Evolutionary conservation across 2,329 filamentous ascomycete genomes (phyloP), one percentile per base, ranked within the genome.

Genomic region (Zalaria obscura): DNA sequence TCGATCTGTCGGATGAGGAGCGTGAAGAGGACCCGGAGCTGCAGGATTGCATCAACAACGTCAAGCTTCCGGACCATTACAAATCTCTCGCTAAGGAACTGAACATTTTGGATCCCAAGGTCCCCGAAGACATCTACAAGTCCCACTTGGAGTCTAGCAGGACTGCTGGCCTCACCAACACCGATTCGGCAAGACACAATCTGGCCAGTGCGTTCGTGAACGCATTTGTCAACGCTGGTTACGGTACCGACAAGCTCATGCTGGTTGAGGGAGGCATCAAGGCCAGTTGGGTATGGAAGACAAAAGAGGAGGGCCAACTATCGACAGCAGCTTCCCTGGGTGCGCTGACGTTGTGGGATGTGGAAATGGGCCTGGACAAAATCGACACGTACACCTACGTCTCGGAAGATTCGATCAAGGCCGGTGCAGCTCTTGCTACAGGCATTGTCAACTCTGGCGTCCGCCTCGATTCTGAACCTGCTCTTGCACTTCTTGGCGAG

Each of bases 41-140:
- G 40, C 70, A 75, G 33, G 87, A 95, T 47, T 91, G 85, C 52
- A 64, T 95, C 42, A 84, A 84, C 60, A 98, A 96, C 63, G 78
- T 82, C 11, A 85, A 83, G 55, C 67, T 98, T 43, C 80, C 88
- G 1, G 85, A 93, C 48, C 82, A 96, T 63, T 98, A 94, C 73
- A 93, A 93, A 64, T 77, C 83, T 4, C 70, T 98, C 28, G 93
- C 80, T 44, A 95, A 95, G 65, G 91, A 98, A 61, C 73, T 98
- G 41, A 96, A 98, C 62, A 89, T 98, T 40, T 70, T 96, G 35
- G 91, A 98, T 48, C 91, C 91, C 31, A 96, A 95, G 69, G 84
- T 85, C 35, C 93, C 89, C 0, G 91, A 98, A 59, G 93, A 98
- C 55, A 98, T 98, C 54, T 98, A 98, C 75, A 98, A 98, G 70